Conservation (phyloP, 768 basidiomycete genomes). For the Xerocomus potaroensis region DNA sequence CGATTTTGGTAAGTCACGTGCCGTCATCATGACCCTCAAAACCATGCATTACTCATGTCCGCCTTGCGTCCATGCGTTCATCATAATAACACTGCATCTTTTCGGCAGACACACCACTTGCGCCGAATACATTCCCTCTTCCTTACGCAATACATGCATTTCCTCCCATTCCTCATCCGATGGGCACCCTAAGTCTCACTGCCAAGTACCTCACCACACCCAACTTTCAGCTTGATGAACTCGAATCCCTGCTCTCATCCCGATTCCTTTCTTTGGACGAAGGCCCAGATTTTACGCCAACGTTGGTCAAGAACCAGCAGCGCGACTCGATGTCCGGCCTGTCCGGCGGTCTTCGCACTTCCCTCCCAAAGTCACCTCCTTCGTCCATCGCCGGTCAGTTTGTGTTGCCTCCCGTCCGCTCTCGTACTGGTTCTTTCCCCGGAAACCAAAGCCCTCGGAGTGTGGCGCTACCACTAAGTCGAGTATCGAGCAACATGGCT, state of each 20-base stretch:
- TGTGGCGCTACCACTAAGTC: slow-evolving; percentile 33
- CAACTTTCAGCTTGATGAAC: slow-evolving; percentile 69
- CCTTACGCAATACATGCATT: slow-evolving; percentile 57
- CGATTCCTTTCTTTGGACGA: slow-evolving; percentile 67
- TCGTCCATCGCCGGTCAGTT: slow-evolving; percentile 43
- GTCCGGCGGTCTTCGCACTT: slow-evolving; percentile 39
- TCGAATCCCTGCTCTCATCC: slow-evolving; percentile 72
- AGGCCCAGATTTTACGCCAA: slow-evolving; percentile 66
- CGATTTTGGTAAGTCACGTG: slow-evolving; percentile 36
- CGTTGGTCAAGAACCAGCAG: slow-evolving; percentile 60
- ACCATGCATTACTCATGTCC: slow-evolving; percentile 31
- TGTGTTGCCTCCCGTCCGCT: slow-evolving; percentile 33
- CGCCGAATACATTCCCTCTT: slow-evolving; percentile 37
- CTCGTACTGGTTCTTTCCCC: slow-evolving; percentile 37
- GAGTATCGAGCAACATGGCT: slow-evolving; percentile 31
- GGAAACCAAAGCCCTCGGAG: slow-evolving; percentile 34
- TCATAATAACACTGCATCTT: background rate
- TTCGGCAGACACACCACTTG: slow-evolving; percentile 37
- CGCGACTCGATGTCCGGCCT: slow-evolving; percentile 49
- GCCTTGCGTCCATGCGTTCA: slow-evolving; percentile 11
- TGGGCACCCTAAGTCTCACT: slow-evolving; percentile 59
- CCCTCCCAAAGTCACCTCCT: slow-evolving; percentile 46
- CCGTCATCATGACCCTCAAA: slow-evolving; percentile 25
- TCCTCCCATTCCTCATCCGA: slow-evolving; percentile 62
- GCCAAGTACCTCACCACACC: slow-evolving; percentile 63